phyloP scores from a whole-genome alignment of 352 stramenopile genomes.

The Phytophthora ohioensis region DNA sequence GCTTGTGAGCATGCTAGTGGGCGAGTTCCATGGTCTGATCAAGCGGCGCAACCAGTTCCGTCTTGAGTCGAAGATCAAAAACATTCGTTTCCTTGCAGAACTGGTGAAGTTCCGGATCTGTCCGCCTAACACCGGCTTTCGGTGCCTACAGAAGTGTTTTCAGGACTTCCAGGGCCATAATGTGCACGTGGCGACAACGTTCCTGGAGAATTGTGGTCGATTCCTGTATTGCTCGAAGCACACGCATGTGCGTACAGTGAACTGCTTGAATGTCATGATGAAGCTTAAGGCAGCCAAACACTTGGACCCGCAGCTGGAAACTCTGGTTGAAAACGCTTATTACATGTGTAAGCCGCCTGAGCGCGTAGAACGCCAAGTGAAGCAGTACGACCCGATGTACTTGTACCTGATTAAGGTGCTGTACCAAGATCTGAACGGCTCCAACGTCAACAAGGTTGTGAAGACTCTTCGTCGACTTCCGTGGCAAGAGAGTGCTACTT shows the following conservation, averaged over 20 bases:
- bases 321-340: conserved; percentile 93
- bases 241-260: conserved; percentile 90
- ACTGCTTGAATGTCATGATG: conserved; percentile 96
- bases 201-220: conserved; percentile 96
- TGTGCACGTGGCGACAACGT: conserved; percentile 95
- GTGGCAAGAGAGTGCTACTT: conserved; percentile 81
- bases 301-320: conserved; percentile 87
- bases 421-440: conserved; percentile 81
- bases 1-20: conserved; percentile 93
- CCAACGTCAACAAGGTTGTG: conserved; percentile 92
- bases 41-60: conserved; percentile 96
- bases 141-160: conserved; percentile 94
- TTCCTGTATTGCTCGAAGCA: conserved; percentile 97
- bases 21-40: conserved; percentile 95
- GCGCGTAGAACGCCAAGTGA: conserved; percentile 76
- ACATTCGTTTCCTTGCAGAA: conserved; percentile 96
- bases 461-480: conserved; percentile 95
- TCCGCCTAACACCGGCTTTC: conserved; percentile 94
- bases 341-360: conserved; percentile 93
- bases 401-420: conserved; percentile 92
- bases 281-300: conserved; percentile 95
- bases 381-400: conserved; percentile 92
- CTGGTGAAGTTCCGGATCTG: conserved; percentile 97
- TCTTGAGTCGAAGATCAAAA: conserved; percentile 95
- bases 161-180: conserved; percentile 96